A percentile compares a stretch with the other conserved stretches of the same genome.
Conservation (phyloP, 345 rosid species). For the Bretschneidera sinensis region DNA sequence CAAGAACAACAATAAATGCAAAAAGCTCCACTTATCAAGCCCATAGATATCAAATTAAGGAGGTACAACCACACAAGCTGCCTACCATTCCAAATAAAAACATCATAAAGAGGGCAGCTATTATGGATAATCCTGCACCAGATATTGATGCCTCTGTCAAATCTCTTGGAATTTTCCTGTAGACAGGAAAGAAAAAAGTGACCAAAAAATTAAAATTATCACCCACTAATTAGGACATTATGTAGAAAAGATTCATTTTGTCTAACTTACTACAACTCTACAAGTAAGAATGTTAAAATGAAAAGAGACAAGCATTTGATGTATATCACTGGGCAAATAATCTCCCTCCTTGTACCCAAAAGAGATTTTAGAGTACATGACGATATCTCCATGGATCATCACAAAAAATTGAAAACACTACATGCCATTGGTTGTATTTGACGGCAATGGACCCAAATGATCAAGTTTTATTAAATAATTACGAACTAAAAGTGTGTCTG, state of each 20-base stretch:
- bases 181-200: conserved; percentile 13
- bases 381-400: neutral
- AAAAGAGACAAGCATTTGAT: neutral
- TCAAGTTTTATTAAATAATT: neutral
- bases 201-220: neutral
- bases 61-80: neutral
- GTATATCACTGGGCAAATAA: neutral
- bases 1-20: neutral
- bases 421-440: too few species aligned
- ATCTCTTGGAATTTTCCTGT: conserved; percentile 99
- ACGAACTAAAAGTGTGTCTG: too few species aligned
- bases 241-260: neutral
- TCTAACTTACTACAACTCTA: neutral
- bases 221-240: neutral
- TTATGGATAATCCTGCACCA: conserved; percentile 90
- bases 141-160: conserved; percentile 96
- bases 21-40: neutral
- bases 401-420: too few species aligned
- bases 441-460: neutral
- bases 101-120: conserved; percentile 82
- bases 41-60: neutral
- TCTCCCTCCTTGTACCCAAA: neutral
- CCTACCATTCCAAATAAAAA: conserved; percentile 98
- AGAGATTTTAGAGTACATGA: neutral
- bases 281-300: neutral